These are phyloP conservation scores for Capsella bursapastoris DNA, from an alignment of 345 rosid species.

Conservation along the genomic window DNA sequence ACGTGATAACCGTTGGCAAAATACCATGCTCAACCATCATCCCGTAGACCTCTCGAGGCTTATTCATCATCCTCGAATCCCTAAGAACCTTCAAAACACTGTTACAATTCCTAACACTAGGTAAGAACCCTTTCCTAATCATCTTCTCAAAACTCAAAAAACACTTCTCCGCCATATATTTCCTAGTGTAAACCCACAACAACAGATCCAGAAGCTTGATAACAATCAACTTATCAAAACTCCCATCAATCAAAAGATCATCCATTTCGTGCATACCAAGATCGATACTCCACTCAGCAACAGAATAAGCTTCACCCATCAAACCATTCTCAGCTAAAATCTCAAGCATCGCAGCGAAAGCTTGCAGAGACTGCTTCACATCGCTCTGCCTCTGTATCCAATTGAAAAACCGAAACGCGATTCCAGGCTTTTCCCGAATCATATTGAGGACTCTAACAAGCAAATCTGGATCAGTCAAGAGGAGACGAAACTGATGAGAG, in stretches of 20 bases:
- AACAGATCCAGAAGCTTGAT: slow-evolving; percentile 60
- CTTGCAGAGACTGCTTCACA: slow-evolving; percentile 50
- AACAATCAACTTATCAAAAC: slow-evolving; percentile 39
- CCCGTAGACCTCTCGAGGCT: slow-evolving; percentile 50
- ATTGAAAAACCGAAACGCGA: slow-evolving; percentile 59
- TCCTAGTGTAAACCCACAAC: slow-evolving; percentile 58
- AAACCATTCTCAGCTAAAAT: slow-evolving; percentile 57
- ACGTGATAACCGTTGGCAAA: slow-evolving; percentile 56
- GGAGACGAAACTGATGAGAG: slow-evolving; percentile 49
- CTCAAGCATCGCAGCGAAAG: slow-evolving; percentile 56
- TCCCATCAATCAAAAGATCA: slow-evolving; percentile 57
- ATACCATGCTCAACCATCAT: slow-evolving; percentile 61
- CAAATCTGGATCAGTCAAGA: slow-evolving; percentile 56
- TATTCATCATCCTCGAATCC: slow-evolving; percentile 45
- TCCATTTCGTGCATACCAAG: slow-evolving; percentile 54
- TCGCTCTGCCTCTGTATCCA: slow-evolving; percentile 63
- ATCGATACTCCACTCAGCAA: slow-evolving; percentile 55
- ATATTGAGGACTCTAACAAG: slow-evolving; percentile 54
- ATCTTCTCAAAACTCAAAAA: slow-evolving; percentile 60
- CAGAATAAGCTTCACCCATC: slow-evolving; percentile 58
- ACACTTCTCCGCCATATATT: slow-evolving; percentile 58
- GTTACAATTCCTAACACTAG: slow-evolving; percentile 69
- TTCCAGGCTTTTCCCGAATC: slow-evolving; percentile 57
- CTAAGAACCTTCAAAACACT: slow-evolving; percentile 65
- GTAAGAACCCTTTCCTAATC: slow-evolving; percentile 58